A percentile compares a stretch with the other conserved stretches of the same genome.
Conservation (phyloP, 2,329 filamentous ascomycete genomes). For the Ophiosphaerella narmari region DNA sequence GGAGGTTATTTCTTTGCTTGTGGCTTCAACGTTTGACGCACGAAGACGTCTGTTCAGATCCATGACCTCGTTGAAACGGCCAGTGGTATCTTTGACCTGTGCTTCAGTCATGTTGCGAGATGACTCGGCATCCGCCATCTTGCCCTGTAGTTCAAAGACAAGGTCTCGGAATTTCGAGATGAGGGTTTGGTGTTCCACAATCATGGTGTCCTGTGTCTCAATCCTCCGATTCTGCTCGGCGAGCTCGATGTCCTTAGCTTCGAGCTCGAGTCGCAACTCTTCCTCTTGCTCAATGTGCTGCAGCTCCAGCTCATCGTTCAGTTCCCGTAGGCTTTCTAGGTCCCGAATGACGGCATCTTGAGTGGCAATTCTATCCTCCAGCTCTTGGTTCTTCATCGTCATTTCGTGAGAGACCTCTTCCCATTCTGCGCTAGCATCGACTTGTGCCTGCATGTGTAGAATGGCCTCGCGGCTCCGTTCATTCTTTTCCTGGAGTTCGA, state of each 20-base stretch:
- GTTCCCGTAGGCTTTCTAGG: constrained; percentile 84
- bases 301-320: constrained; percentile 91
- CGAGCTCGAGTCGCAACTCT: constrained; percentile 91
- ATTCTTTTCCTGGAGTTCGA: constrained; percentile 73
- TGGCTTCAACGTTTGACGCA: constrained; percentile 84
- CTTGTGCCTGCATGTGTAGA: constrained; percentile 85
- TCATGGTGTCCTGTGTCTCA: constrained; percentile 74
- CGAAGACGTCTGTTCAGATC: constrained; percentile 95
- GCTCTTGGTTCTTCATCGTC: constrained; percentile 81
- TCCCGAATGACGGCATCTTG: constrained; percentile 82
- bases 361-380: constrained; percentile 82
- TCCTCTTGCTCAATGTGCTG: constrained; percentile 93
- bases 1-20: constrained; percentile 91
- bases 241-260: constrained; percentile 83
- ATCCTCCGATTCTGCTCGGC: constrained; percentile 77
- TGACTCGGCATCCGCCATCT: constrained; percentile 88
- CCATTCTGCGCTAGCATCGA: constrained; percentile 84
- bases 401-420: constrained; percentile 95
- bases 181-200: constrained; percentile 90
- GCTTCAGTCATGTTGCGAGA: constrained; percentile 91
- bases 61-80: constrained; percentile 90
- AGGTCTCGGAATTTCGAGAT: constrained; percentile 86
- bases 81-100: constrained; percentile 88
- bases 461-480: constrained; percentile 73
- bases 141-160: constrained; percentile 80